Conservation (phyloP, 2,329 filamentous ascomycete genomes). For the Epichloe gansuensis region DNA sequence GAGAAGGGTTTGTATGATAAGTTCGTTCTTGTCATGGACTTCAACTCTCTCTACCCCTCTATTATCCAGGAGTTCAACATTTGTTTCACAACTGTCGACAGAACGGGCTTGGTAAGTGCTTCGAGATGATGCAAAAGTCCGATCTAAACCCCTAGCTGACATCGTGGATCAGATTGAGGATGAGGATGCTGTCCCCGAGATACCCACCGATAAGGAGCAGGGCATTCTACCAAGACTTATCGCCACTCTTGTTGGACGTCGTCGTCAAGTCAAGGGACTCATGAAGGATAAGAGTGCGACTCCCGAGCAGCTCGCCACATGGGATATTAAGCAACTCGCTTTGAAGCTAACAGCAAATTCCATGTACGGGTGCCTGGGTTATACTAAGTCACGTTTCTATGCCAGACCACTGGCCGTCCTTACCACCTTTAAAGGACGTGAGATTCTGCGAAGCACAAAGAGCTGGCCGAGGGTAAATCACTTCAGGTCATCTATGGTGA, state of each 20-base stretch:
- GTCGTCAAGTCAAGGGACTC: conserved; percentile 84
- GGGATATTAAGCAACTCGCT: conserved; percentile 96
- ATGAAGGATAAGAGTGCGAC: conserved; percentile 94
- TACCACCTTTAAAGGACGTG: conserved; percentile 92
- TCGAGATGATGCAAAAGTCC: neutral
- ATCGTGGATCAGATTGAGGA: conserved; percentile 40
- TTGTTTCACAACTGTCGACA: conserved; percentile 94
- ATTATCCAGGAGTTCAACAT: conserved; percentile 99
- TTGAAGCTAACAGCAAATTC: conserved; percentile 97
- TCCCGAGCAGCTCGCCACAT: conserved; percentile 75
- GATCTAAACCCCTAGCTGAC: conserved; percentile 15
- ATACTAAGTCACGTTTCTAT: conserved; percentile 94
- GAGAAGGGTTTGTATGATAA: conserved; percentile 97
- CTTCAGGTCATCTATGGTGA: conserved; percentile 97
- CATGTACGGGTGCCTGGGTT: conserved; percentile 98
- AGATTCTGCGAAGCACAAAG: conserved; percentile 91
- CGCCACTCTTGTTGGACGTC: conserved; percentile 76
- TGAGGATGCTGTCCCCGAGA: conserved; percentile 79
- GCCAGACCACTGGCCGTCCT: conserved; percentile 88
- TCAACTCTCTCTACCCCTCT: conserved; percentile 96
- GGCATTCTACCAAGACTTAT: conserved; percentile 87
- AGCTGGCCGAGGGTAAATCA: conserved; percentile 80
- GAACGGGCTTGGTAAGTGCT: conserved; percentile 52
- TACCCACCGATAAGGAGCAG: conserved; percentile 64
- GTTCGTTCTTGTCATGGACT: conserved; percentile 98